Base-by-base conservation (phyloP, 441 rosid species). In the Hura crepitans region DNA sequence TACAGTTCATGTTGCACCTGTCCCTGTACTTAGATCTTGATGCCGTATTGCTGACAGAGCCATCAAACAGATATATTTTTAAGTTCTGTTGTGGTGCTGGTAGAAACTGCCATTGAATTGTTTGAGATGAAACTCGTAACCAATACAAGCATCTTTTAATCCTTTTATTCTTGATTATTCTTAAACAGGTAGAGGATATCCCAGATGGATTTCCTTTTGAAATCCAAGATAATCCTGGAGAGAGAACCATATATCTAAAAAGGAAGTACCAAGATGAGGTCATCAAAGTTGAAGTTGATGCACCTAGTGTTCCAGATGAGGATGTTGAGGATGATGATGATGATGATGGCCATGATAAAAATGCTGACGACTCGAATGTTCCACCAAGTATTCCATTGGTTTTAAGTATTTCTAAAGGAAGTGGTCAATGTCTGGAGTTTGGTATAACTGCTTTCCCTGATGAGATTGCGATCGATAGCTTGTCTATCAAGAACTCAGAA, bases 221-320 rank as follows among this genome's bases (percentile, higher is more conserved):
- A 70, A 85, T 89, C 58, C 75, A 81, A 60, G 91, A 89, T 74
- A 78, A 69, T 37, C 74, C 82, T 22, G 96, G 96, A 31, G 92
- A 87, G 73, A 79, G 88, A 74, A 84, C 89, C 37, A 35, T 89
- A 50, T 42, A 77, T 20, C 66, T 89, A 7, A 68, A 68, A 62
- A 85, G 89, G 66, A 67, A 42, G 30, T 83, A 76, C 63, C 78
- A 77, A n/a, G 89, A 77, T 74, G 88, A 89, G 78, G 69, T 45
- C 8, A 85, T 89, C 68, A 75, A 79, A 74, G 88, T 89, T 42
- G 88, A 82, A 76, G 89, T 87, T 67, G 88, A 86, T 78, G 70
- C 75, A 66, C 80, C 82, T 7, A 42, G 62, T 62, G 54, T 55
- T 51, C 77, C 51, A 1, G 81, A 8, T 6, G 64, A 20, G 1